Evolutionary conservation across 768 basidiomycete species (phyloP).

Genomic region (Xanthoconium stramineum): DNA sequence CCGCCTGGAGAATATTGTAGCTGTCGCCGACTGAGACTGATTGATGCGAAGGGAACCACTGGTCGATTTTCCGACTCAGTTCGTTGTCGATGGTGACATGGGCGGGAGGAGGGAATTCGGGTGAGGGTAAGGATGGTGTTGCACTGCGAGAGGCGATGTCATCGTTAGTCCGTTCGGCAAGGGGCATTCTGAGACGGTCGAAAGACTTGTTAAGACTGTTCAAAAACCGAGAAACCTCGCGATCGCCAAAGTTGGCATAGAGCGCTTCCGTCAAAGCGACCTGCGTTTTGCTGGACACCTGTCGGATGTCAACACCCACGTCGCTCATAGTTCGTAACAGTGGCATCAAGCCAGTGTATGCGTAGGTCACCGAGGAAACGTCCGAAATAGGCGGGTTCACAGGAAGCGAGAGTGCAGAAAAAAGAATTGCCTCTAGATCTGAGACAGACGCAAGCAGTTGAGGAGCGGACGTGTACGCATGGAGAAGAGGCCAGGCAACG

Average conservation of each 20-base stretch:
- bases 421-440: constrained; percentile 46
- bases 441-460: constrained; percentile 28
- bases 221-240: constrained; percentile 26
- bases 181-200: constrained; percentile 16
- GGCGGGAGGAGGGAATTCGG: constrained; percentile 10
- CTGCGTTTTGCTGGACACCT: constrained; percentile 19
- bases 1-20: constrained; percentile 48
- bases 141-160: not conserved
- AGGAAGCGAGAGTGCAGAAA: constrained; percentile 35
- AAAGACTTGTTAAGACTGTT: constrained; percentile 18
- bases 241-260: constrained; percentile 17
- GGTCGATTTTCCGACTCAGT: constrained; percentile 32
- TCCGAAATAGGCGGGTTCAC: constrained; percentile 12
- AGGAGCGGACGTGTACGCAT: constrained; percentile 43
- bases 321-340: constrained; percentile 42
- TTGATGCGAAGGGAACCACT: constrained; percentile 28
- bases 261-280: constrained; percentile 22
- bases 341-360: constrained; percentile 40
- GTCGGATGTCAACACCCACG: constrained; percentile 29
- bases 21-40: constrained; percentile 36
- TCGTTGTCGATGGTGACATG: constrained; percentile 24
- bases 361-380: constrained; percentile 19
- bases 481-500: constrained; percentile 40
- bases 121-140: constrained; percentile 11
- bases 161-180: constrained; percentile 16